Evolutionary conservation across 345 rosid genomes (phyloP).

Genomic region (Populus euphratica): DNA sequence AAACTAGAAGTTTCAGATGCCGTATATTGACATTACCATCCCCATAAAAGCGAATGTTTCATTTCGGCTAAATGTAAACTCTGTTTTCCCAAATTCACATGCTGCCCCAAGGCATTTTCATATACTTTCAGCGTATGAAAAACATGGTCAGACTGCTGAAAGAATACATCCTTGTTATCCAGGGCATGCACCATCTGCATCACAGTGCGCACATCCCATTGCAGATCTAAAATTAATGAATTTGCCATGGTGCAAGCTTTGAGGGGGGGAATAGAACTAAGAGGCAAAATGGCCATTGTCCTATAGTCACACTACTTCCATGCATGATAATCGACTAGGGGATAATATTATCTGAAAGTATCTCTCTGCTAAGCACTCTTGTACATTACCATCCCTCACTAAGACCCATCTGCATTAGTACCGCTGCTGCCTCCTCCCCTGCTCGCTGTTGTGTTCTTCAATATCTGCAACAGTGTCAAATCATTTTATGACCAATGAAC

Average conservation of each 20-base stretch:
- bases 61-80: too few relatives aligned
- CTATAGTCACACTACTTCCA: background rate
- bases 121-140: too few relatives aligned
- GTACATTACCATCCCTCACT: slow-evolving; percentile 1
- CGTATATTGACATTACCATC: too few relatives aligned
- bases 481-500: background rate
- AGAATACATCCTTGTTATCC: background rate
- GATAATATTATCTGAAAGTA: background rate
- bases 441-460: slow-evolving; percentile 97
- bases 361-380: background rate
- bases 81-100: too few relatives aligned
- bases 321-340: background rate
- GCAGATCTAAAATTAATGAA: background rate
- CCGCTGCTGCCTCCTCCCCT: slow-evolving; percentile 55
- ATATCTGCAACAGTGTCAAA: slow-evolving; percentile 46
- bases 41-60: too few relatives aligned
- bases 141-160: too few relatives aligned
- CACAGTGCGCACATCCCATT: background rate
- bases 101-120: too few relatives aligned
- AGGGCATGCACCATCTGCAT: background rate
- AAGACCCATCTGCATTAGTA: slow-evolving; percentile 50
- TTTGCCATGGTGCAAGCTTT: background rate
- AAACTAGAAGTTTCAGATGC: too few relatives aligned
- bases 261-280: background rate
- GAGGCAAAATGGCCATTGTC: background rate